Conservation (phyloP, 805 yeast species). For the Yamadazyma sp. region DNA sequence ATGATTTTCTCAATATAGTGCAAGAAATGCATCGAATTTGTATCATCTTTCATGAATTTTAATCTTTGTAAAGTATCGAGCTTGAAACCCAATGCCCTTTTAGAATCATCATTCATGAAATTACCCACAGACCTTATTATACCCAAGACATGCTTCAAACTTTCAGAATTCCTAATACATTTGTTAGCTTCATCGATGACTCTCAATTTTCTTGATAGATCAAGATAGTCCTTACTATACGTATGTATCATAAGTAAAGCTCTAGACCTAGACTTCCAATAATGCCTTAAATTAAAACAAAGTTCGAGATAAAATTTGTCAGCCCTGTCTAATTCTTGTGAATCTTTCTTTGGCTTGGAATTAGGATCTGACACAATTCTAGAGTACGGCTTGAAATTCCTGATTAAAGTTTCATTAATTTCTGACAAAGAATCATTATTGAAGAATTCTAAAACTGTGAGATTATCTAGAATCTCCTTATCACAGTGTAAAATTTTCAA, state of each 20-base stretch:
- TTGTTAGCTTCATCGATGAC: constrained; percentile 71
- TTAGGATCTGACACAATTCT: constrained; percentile 57
- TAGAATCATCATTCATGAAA: constrained; percentile 90
- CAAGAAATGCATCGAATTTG: constrained; percentile 81
- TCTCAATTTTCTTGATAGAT: constrained; percentile 63
- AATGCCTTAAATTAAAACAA: constrained; percentile 77
- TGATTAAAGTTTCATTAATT: constrained; percentile 64
- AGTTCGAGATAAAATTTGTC: constrained; percentile 82
- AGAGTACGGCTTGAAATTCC: constrained; percentile 77
- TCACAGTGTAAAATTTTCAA: constrained; percentile 74
- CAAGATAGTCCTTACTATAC: constrained; percentile 76
- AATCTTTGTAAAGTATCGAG: constrained; percentile 85
- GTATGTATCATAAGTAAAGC: constrained; percentile 69
- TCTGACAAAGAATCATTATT: constrained; percentile 73
- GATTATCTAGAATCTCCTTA: constrained; percentile 60
- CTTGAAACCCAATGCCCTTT: constrained; percentile 91
- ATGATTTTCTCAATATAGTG: constrained; percentile 90
- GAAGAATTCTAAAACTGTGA: constrained; percentile 81
- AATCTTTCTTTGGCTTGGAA: constrained; percentile 57
- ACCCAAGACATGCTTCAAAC: constrained; percentile 70
- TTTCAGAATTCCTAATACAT: constrained; percentile 61
- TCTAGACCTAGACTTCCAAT: constrained; percentile 91
- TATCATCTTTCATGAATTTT: constrained; percentile 85
- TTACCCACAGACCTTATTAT: constrained; percentile 90
- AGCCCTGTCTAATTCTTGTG: constrained; percentile 75